Evolutionary conservation across 495 filamentous ascomycete genomes (phyloP).

Genomic region (Bathelium albidoporum): DNA sequence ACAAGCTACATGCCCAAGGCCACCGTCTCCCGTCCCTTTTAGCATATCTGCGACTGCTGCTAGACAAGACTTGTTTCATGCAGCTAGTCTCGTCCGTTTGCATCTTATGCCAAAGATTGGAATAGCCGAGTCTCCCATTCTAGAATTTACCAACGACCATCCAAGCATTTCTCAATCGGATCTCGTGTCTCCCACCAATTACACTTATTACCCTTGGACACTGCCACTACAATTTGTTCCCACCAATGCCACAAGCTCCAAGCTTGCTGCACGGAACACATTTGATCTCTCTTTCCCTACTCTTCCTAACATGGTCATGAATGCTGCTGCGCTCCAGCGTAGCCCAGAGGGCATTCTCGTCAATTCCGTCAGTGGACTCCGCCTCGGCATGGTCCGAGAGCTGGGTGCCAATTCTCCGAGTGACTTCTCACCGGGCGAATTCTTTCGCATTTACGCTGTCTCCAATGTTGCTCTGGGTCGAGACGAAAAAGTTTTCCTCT

Average conservation of each 20-base stretch:
- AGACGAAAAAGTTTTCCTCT: slow-evolving; percentile 79
- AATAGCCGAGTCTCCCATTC: slow-evolving; percentile 41
- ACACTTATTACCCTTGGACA: slow-evolving; percentile 90
- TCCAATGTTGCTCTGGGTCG: slow-evolving; percentile 72
- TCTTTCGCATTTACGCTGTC: slow-evolving; percentile 45
- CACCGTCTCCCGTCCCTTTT: slow-evolving; percentile 48
- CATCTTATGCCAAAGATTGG: slow-evolving; percentile 58
- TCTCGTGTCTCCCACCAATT: slow-evolving; percentile 56
- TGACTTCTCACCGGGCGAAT: slow-evolving; percentile 13
- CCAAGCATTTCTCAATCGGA: slow-evolving; percentile 47
- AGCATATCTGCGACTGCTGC: slow-evolving; percentile 71
- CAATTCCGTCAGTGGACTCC: slow-evolving; percentile 66
- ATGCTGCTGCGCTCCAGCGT: slow-evolving; percentile 32
- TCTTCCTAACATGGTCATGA: slow-evolving; percentile 44
- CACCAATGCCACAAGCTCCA: slow-evolving; percentile 58
- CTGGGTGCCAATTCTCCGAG: slow-evolving; percentile 1
- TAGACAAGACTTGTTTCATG: slow-evolving; percentile 81
- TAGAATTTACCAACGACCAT: slow-evolving; percentile 42
- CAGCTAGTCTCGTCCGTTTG: slow-evolving; percentile 72
- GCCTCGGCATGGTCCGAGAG: slow-evolving; percentile 70
- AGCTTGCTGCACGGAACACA: slow-evolving; percentile 49
- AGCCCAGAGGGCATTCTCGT: slow-evolving; percentile 61
- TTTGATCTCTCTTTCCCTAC: slow-evolving; percentile 77
- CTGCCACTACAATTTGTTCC: slow-evolving; percentile 65
- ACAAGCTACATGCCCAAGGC: slow-evolving; percentile 45